phyloP scores from a whole-genome alignment of 2,329 filamentous ascomycete species.

The Ophiocordyceps robertsii region DNA sequence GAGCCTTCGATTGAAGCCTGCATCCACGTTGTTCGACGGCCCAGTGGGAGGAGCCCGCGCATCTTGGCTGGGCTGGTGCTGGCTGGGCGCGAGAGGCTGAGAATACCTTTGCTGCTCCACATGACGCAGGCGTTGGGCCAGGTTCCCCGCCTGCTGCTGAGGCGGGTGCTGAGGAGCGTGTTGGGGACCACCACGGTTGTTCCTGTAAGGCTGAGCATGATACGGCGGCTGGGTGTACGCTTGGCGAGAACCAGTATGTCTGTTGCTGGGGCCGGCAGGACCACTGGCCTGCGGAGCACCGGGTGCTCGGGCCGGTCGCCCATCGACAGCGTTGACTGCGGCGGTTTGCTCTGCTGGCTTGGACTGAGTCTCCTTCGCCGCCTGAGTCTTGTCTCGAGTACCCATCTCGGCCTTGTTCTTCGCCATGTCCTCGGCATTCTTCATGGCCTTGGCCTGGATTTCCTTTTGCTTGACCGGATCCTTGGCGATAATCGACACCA shows the following conservation, averaged over 20 bases:
- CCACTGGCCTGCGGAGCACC: slow-evolving; percentile 18
- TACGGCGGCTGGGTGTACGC: slow-evolving; percentile 33
- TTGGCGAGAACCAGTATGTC: slow-evolving; percentile 34
- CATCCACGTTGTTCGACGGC: slow-evolving; percentile 45
- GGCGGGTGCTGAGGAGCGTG: slow-evolving; percentile 18
- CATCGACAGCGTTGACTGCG: slow-evolving; percentile 10
- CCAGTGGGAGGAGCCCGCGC: slow-evolving; percentile 61
- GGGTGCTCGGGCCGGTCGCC: slow-evolving; percentile 18
- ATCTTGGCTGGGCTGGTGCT: slow-evolving; percentile 46
- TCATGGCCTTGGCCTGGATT: slow-evolving; percentile 78
- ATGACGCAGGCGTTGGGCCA: slow-evolving; percentile 37
- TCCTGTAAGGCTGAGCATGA: slow-evolving; percentile 32
- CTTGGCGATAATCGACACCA: slow-evolving; percentile 92
- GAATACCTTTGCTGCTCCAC: slow-evolving; percentile 38
- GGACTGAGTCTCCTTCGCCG: slow-evolving; percentile 31
- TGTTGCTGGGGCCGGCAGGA: slow-evolving; percentile 15
- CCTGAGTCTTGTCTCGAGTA: slow-evolving; percentile 26
- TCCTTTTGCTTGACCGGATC: slow-evolving; percentile 89
- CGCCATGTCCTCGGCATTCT: slow-evolving; percentile 52
- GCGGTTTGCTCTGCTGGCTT: slow-evolving; percentile 17
- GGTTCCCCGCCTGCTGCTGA: slow-evolving; percentile 28
- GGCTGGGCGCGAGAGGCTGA: slow-evolving; percentile 26
- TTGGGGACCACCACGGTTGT: slow-evolving; percentile 30
- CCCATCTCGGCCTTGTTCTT: slow-evolving; percentile 38
- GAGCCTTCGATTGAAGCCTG: slow-evolving; percentile 38